These are phyloP conservation scores for Sugiyamaella americana DNA, from an alignment of 805 yeast genomes.

Conservation along the genomic window DNA sequence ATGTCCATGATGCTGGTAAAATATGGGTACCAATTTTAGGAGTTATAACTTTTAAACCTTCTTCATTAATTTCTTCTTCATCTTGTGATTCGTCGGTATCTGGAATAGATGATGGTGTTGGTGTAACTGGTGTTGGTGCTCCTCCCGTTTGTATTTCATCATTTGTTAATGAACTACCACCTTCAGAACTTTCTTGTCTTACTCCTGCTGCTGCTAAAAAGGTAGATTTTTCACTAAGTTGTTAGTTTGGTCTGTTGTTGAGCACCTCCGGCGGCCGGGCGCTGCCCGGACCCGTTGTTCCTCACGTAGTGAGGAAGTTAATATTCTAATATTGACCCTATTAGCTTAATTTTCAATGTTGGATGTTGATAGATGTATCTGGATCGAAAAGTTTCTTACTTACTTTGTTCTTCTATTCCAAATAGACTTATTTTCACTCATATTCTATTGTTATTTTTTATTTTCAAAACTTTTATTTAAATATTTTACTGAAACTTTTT, in stretches of 20 bases:
- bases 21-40: constrained; percentile 17
- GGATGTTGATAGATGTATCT: not conserved
- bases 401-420: constrained; percentile 18
- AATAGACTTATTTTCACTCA: no score
- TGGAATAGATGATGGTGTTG: not conserved
- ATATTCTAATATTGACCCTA: not conserved
- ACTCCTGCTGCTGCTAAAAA: constrained; percentile 21
- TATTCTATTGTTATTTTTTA: no score
- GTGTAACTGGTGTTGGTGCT: not conserved
- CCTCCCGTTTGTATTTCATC: no score
- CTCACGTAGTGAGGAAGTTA: not conserved
- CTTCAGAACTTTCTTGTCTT: not conserved
- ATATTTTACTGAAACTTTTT: no score
- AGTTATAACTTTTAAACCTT: constrained; percentile 12
- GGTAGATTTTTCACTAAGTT: constrained; percentile 17
- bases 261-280: not conserved
- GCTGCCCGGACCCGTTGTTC: not conserved
- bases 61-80: constrained; percentile 1
- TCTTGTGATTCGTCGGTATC: not conserved
- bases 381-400: not conserved
- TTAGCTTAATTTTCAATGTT: not conserved
- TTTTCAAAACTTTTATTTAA: no score
- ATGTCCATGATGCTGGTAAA: constrained; percentile 26
- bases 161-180: no score
- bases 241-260: not conserved